These are phyloP conservation scores for Fomitiporia mediterranea DNA, from an alignment of 1,284 basidiomycete species.

Conservation along the genomic window DNA sequence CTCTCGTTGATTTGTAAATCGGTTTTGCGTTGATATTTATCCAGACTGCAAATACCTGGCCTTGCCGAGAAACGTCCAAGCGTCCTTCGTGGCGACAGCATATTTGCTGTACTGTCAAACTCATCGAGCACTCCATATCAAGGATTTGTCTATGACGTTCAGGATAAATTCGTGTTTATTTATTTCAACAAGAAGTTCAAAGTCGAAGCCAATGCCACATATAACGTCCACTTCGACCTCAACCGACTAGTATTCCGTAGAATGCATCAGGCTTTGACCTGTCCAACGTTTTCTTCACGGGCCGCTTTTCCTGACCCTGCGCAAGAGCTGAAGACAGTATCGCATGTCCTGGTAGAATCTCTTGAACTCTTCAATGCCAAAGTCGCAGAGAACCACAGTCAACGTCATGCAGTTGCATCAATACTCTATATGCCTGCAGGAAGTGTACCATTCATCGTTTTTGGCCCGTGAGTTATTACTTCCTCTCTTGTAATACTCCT, in stretches of 20 bases:
- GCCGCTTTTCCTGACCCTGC: constrained; percentile 43
- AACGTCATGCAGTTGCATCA: constrained; percentile 49
- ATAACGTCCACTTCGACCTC: constrained; percentile 46
- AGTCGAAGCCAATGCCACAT: constrained; percentile 37
- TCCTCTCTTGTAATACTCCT: background rate
- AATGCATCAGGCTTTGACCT: constrained; percentile 51
- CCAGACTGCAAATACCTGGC: constrained; percentile 43
- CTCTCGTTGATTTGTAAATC: no score
- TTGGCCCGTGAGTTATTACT: constrained; percentile 55
- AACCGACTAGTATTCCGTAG: constrained; percentile 46
- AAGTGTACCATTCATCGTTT: constrained; percentile 53
- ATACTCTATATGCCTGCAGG: constrained; percentile 43
- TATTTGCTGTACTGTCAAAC: constrained; percentile 34
- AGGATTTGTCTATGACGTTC: constrained; percentile 45
- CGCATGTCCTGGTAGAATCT: constrained; percentile 29
- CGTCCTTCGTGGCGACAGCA: constrained; percentile 48
- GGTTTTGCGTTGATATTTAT: background rate
- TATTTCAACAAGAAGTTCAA: constrained; percentile 42
- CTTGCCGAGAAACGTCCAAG: constrained; percentile 46
- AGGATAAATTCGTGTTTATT: constrained; percentile 37
- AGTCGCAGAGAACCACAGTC: constrained; percentile 46
- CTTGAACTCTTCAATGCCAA: constrained; percentile 36
- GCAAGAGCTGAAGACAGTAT: constrained; percentile 37
- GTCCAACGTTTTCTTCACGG: constrained; percentile 35
- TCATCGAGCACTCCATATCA: constrained; percentile 39